Conservation (phyloP, 2,329 filamentous ascomycete species). For the Acephala macrosclerotiorum region DNA sequence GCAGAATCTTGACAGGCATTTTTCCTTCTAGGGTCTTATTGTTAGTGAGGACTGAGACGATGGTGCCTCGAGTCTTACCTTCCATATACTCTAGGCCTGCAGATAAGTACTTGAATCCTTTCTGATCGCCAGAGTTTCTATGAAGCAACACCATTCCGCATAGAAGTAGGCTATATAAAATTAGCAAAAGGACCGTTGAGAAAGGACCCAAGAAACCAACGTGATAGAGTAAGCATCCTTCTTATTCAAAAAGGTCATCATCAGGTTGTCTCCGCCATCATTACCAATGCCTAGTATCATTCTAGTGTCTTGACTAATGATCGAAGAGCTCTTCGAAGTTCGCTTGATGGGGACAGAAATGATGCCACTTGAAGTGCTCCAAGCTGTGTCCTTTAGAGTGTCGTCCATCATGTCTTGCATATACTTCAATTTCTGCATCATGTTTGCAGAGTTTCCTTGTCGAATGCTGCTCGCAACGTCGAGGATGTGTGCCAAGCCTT, state of each 20-base stretch:
- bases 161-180: slow-evolving; percentile 38
- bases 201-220: slow-evolving; percentile 31
- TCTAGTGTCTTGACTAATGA: slow-evolving; percentile 64
- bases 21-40: slow-evolving; percentile 20
- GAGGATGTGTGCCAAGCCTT: slow-evolving; percentile 69
- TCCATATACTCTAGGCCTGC: slow-evolving; percentile 59
- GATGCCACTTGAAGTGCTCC: slow-evolving; percentile 52
- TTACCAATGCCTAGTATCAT: slow-evolving; percentile 59
- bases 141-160: slow-evolving; percentile 43
- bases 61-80: slow-evolving; percentile 29
- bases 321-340: slow-evolving; percentile 53
- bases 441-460: slow-evolving; percentile 63
- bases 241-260: slow-evolving; percentile 67
- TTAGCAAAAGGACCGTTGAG: slow-evolving; percentile 7
- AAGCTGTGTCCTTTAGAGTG: slow-evolving; percentile 47
- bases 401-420: slow-evolving; percentile 70
- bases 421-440: slow-evolving; percentile 64
- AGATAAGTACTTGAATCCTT: slow-evolving; percentile 62
- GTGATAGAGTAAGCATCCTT: slow-evolving; percentile 56
- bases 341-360: slow-evolving; percentile 62
- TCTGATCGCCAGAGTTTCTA: slow-evolving; percentile 65
- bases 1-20: slow-evolving; percentile 34
- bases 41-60: slow-evolving; percentile 8
- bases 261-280: slow-evolving; percentile 60
- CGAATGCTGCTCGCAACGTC: slow-evolving; percentile 75